Conservation (phyloP, 495 filamentous ascomycete species). For the Penicillium paradoxum region DNA sequence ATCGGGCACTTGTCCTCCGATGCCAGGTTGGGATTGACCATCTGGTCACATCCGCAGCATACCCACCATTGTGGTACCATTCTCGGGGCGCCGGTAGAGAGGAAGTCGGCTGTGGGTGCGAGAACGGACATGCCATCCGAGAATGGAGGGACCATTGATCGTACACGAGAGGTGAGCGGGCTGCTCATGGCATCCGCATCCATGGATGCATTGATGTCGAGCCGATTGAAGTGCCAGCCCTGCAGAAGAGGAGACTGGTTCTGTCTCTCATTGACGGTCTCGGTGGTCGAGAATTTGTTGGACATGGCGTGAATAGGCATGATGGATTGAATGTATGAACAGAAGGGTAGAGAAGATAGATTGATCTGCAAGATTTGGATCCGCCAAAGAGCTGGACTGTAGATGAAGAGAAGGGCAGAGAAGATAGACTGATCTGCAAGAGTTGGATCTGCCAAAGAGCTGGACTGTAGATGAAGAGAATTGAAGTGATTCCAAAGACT, state of each 20-base stretch:
- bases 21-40: conserved; percentile 2
- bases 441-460: too few relatives aligned
- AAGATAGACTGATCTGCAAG: too few relatives aligned
- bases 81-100: not conserved
- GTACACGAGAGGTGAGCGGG: not conserved
- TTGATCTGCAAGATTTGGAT: not conserved
- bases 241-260: too few relatives aligned
- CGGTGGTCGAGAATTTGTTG: too few relatives aligned
- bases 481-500: not conserved
- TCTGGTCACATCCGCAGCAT: not conserved
- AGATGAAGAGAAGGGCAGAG: too few relatives aligned
- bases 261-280: not conserved
- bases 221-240: not conserved
- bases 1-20: not conserved
- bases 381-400: not conserved
- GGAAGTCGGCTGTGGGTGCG: not conserved
- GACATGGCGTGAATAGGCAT: not conserved
- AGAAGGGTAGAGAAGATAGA: too few relatives aligned
- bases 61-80: not conserved
- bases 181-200: too few relatives aligned
- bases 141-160: not conserved
- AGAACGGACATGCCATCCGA: not conserved
- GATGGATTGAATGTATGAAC: not conserved
- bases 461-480: not conserved
- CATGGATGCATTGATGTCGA: not conserved